These are phyloP conservation scores for Rhododendron vialii DNA, from an alignment of 148 eudicot species.

Conservation along the genomic window DNA sequence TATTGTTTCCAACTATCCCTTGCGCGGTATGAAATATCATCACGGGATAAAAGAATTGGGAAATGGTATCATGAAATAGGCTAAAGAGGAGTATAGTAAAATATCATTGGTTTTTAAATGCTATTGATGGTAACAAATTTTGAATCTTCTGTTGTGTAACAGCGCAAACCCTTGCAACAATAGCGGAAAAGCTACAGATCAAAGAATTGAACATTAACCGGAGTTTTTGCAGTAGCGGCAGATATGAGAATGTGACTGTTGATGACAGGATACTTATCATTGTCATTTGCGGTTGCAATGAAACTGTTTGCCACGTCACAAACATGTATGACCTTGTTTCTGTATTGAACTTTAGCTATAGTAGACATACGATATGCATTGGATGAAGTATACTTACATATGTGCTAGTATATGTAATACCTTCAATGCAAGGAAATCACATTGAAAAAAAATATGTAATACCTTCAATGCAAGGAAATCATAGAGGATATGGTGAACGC, in stretches of 20 bases:
- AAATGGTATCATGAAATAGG: neutral
- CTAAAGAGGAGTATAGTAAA: neutral
- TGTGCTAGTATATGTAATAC: neutral
- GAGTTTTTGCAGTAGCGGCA: conserved; percentile 43
- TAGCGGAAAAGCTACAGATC: conserved; percentile 34
- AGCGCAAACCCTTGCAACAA: conserved; percentile 43
- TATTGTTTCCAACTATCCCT: neutral
- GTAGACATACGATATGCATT: neutral
- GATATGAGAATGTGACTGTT: conserved; percentile 18
- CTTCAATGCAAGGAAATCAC: neutral
- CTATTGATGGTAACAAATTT: neutral
- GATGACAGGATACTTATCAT: conserved; percentile 14
- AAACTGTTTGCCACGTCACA: conserved; percentile 51
- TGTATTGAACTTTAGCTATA: neutral
- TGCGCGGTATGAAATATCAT: neutral
- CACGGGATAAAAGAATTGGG: neutral
- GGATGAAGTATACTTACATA: neutral
- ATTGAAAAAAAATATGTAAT: neutral
- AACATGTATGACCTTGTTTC: conserved; percentile 37
- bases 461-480: neutral
- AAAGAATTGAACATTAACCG: conserved; percentile 29
- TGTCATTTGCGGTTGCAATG: conserved; percentile 45
- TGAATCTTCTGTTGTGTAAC: conserved; percentile 7
- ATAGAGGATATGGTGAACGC: neutral
- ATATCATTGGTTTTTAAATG: neutral